Evolutionary conservation across 345 rosid genomes (phyloP), one percentile per base, ranked within the genome.

Genomic region (Hypericum androsaemum): DNA sequence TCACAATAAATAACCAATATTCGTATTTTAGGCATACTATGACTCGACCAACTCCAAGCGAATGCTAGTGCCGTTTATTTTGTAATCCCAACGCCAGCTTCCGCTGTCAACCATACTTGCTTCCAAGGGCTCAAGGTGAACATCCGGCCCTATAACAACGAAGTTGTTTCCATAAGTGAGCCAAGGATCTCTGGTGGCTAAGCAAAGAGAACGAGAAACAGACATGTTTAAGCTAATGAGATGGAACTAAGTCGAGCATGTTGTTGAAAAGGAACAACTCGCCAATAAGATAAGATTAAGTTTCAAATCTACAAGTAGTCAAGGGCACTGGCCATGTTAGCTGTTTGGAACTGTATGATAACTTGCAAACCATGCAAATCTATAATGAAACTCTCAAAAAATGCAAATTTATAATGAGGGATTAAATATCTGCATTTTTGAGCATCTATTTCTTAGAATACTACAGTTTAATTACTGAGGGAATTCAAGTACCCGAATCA

Each of bases 21-120:
- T 48, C 42, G 39, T 45, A 39, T 41, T 13, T 50, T 47, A 13
- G 36, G 12, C 50, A 41, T 56, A 55, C 69, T 58, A 76, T 46
- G 50, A 42, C 56, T 77, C 86, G 15, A 75, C 67, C 67, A 71
- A 47, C 65, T 84, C 83, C 77, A 90, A 65, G 41, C 43, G 64
- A 70, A 84, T 78, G 75, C 75, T 81, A 22, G 73, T 17, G 50
- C 80, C 84, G 0, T 76, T 52, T 45, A 78, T 57, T 64, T 74
- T 53, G 87, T 82, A 87, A 57, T 76, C 77, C 98, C 96, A 90
- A 47, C 74, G 73, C 96, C 96, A 87, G 75, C 84, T 87, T 67
- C 98, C 96, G 22, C 69, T 75, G 52, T 84, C 83, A 68, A 68
- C 69, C 73, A 61, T 46, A 39, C 57, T 69, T 28, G 64, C 64